Evolutionary conservation across 2,329 filamentous ascomycete genomes (phyloP).

Genomic region (Ceratocystis albifundus): DNA sequence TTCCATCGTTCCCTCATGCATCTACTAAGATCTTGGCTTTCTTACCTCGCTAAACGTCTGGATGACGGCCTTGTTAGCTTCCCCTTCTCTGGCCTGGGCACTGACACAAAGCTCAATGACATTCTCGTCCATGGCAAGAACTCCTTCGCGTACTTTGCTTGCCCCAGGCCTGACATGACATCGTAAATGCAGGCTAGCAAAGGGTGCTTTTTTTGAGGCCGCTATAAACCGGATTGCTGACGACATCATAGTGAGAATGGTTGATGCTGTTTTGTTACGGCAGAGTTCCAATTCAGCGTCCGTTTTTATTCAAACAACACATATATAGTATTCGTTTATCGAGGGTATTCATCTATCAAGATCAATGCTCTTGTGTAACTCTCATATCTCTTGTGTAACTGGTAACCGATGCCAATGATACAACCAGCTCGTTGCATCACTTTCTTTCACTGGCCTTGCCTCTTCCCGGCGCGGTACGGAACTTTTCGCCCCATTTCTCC

Average conservation of each 20-base stretch:
- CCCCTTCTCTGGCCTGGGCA: conserved; percentile 53
- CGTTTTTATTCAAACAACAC: too few species aligned
- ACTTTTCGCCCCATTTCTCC: conserved; percentile 39
- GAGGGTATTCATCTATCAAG: not conserved
- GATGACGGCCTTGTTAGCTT: conserved; percentile 56
- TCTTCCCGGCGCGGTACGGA: conserved; percentile 39
- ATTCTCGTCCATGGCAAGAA: conserved; percentile 44
- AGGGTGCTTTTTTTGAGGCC: conserved; percentile 36
- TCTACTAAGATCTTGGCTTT: not conserved
- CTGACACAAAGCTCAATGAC: conserved; percentile 54
- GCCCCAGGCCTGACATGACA: conserved; percentile 59
- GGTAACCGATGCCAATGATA: too few species aligned
- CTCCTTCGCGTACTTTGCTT: conserved; percentile 49
- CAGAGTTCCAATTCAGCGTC: too few species aligned
- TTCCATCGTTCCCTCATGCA: not conserved
- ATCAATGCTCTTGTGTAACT: too few species aligned
- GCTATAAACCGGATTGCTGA: conserved; percentile 34
- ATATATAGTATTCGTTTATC: not conserved
- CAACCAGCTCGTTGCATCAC: not conserved
- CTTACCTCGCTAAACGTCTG: conserved; percentile 49
- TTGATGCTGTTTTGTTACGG: too few species aligned
- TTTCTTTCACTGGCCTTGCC: conserved; percentile 32
- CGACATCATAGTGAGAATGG: not conserved
- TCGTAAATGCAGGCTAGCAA: conserved; percentile 44
- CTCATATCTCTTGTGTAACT: too few species aligned